These are phyloP conservation scores for Phytophthora pisi DNA, from an alignment of 352 stramenopile species.

Conservation along the genomic window DNA sequence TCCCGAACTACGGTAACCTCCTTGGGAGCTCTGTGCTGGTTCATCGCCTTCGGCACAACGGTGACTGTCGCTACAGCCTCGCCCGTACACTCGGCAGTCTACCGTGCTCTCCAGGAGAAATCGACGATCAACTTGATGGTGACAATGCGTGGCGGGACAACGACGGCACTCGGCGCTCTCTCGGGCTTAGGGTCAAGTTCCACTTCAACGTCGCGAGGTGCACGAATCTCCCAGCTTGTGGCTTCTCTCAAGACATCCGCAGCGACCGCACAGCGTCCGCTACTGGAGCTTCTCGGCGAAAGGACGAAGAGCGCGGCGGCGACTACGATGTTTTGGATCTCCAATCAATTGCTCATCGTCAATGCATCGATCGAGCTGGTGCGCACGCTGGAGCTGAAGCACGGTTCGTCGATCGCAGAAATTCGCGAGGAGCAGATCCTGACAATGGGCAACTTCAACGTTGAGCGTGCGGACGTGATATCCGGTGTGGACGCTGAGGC, in stretches of 20 bases:
- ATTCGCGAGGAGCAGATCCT: constrained; percentile 38
- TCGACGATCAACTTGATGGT: constrained; percentile 38
- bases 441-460: constrained; percentile 31
- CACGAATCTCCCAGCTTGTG: constrained; percentile 31
- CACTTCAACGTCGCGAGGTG: constrained; percentile 11
- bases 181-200: neutral
- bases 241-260: constrained; percentile 22
- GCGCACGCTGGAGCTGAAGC: constrained; percentile 19
- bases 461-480: constrained; percentile 14
- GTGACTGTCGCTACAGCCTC: neutral
- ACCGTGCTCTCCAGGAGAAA: constrained; percentile 29
- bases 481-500: constrained; percentile 7
- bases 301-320: constrained; percentile 9
- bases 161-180: constrained; percentile 5
- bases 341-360: constrained; percentile 43
- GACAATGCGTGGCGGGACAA: constrained; percentile 31
- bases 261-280: constrained; percentile 9
- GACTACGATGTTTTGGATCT: constrained; percentile 41
- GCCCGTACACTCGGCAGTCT: constrained; percentile 28
- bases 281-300: constrained; percentile 23
- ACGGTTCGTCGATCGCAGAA: constrained; percentile 31
- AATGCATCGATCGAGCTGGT: constrained; percentile 35
- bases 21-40: neutral
- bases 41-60: neutral
- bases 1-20: neutral